Evolutionary conservation across 2,329 filamentous ascomycete species (phyloP).

Genomic region (Aspergillus felis): DNA sequence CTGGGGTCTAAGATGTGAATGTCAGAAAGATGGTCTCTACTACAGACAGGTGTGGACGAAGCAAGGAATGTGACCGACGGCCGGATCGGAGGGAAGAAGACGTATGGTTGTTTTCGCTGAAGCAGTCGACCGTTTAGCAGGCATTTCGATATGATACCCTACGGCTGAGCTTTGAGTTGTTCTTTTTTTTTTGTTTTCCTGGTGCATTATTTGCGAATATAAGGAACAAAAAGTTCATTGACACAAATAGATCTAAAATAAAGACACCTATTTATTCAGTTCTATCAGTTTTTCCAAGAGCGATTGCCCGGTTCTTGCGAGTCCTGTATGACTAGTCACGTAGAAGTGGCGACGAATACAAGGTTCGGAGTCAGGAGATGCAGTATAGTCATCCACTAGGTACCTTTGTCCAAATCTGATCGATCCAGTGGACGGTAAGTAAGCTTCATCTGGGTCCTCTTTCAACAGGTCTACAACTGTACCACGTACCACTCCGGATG

Average conservation of each 20-base stretch:
- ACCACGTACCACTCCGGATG: neutral
- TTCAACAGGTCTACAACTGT: neutral
- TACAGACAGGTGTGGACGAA: neutral
- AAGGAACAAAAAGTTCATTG: neutral
- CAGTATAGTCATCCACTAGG: too few relatives aligned
- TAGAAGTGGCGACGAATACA: neutral
- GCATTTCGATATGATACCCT: conserved; percentile 43
- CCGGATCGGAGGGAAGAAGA: neutral
- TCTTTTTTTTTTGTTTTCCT: conserved; percentile 8
- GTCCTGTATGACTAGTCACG: too few relatives aligned
- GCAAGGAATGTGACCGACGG: neutral
- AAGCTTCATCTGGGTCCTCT: too few relatives aligned
- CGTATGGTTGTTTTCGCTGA: conserved; percentile 7
- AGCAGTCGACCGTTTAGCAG: conserved; percentile 38
- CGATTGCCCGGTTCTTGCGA: too few relatives aligned
- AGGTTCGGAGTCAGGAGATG: too few relatives aligned
- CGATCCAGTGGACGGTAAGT: neutral
- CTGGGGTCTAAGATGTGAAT: neutral
- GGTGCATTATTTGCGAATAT: neutral
- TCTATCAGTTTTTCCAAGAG: neutral
- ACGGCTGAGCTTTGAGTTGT: conserved; percentile 35
- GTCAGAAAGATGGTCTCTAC: neutral
- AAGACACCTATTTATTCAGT: neutral
- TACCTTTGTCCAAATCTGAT: neutral
- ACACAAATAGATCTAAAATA: neutral